Base-by-base conservation (phyloP, 495 filamentous ascomycete species). In the Hyaloscypha variabilis region DNA sequence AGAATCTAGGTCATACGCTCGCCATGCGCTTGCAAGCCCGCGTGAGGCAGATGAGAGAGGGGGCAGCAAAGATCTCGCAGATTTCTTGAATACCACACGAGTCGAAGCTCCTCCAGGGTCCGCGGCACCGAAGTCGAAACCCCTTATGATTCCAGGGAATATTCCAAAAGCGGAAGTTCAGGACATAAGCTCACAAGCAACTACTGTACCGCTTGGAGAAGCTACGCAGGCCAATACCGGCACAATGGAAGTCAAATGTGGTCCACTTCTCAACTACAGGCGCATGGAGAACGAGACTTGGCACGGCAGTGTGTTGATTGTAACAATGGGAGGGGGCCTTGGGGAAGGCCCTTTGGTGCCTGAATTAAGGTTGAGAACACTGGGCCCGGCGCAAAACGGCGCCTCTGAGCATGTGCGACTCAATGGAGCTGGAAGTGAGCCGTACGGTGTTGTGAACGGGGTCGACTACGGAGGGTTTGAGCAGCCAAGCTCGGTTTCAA, bases 281-380 rank as follows among this genome's bases (percentile, higher is more conserved):
- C 87, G 88, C 72, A 95, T 93, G 90, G 88, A 88, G 75, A 83
- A 84, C 50, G 79, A 78, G 58, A 70, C 73, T n/a, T 97, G 93
- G 93, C 82, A 90, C 70, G 93, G 93, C 30, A 95, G 90, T 72
- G 90, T 96, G 17, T 77, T 96, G 72, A 79, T 96, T 58, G 91
- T 96, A 46, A 90, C 87, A 39, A 86, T 82, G 51, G 88, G 91
- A 1, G 87, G 88, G 2, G 82, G 80, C 14, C 80, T 81, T 68
- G 75, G 71, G 6, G 67, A 65, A 17, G 75, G 81, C 56, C 85
- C 84, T 25, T 75, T 77, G 59, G 74, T 89, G 31, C 74, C 70
- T n/a, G 64, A 66, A 14, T 49, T 72, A 29, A 39, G 13, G 26
- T 64, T 62, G 51, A 70, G 39, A 23, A 54, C 59, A 13, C 49